Base-by-base conservation (phyloP, 1,284 basidiomycete genomes). In the Tilletiaria anomala region DNA sequence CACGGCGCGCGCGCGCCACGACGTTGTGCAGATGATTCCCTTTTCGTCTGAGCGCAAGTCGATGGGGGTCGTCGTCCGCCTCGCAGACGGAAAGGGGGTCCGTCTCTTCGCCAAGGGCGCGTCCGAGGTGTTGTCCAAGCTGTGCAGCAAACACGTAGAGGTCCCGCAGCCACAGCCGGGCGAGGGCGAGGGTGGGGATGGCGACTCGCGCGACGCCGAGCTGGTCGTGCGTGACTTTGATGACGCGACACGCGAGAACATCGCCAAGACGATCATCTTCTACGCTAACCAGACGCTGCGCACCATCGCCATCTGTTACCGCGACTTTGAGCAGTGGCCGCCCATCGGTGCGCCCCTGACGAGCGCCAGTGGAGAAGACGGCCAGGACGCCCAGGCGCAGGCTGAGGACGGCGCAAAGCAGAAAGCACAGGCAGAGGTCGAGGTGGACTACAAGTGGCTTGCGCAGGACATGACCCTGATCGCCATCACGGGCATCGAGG, bases 41-140 rank as follows among this genome's bases (percentile, higher is more conserved):
- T 96, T 97, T 72, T 85, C 83, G 20, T 89, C 84, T 54, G 81
- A 88, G 55, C 79, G 87, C 55, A 97, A 97, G 72, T 80, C 85
- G 6, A 96, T 96, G 88, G 91, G 83, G 49, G 83, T 87, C 42
- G 85, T 94, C 17, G 75, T 94, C 48, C 73, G 73, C 60, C 66
- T 76, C 18, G 67, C 71, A 24, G 68, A 75, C 39, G 77, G 77
- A 12, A 65, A 67, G n/a, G 61, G 61, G 11, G 80, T 74, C 63
- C 76, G 91, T 32, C 68, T 89, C 10, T 83, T 82, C 68, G 65
- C 89, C 63, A 97, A 97, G 71, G 93, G 93, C 36, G 91, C 93
- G 5, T 82, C 79, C 55, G 91, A 97, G 68, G 84, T 96, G 49
- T 73, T 96, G 36, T 79, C 80, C n/a, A 82, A 78, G 71, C 73